Evolutionary conservation across 177 flowering plant species (phyloP), one percentile per base, ranked within the genome.

Genomic region (Viscum album): DNA sequence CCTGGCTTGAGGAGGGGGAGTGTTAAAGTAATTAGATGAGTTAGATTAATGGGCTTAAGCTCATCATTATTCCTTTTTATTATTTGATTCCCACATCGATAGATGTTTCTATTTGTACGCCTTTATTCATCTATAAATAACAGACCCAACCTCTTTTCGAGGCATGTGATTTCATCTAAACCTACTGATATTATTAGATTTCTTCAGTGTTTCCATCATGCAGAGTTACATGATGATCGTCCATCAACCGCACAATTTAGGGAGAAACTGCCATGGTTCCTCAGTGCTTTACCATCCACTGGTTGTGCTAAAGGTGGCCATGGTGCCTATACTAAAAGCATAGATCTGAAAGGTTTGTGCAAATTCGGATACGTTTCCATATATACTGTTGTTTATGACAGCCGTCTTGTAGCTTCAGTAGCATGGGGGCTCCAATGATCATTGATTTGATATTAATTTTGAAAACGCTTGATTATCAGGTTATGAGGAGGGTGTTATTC

Each of bases 291-390:
- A 64, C 93, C 93, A 10, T 88, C 93, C 66, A 79, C 83, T 68
- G 87, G 83, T 71, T 88, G 93, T 83, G 84, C 93, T 32, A 88
- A 88, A 79, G 90, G 93, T 70, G 93, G 90, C 54, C 88, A 85
- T 75, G 93, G 93, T 61, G 93, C 93, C 41, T 88, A 88, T 68
- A 80, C 90, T 21, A 78, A 63, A 75, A 86, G 83, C 67, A 86
- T 88, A 61, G 87, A 86, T 28, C 77, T 88, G 64, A 47, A 77
- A 75, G 93, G 93, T 85, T 64, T 50, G 74, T 63, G 24, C 36
- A 26, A 36, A 11, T 32, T 34, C 19, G 21, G 19, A 33, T 72
- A 23, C 50, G 35, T 43, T 36, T n/a, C 26, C 35, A 56, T 34
- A 16, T 36, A 34, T 16, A 29, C 64, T 10, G 33, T 36, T 61